Evolutionary conservation across 2,329 filamentous ascomycete genomes (phyloP), one percentile per base, ranked within the genome.

Genomic region (Aspergillus brasiliensis): DNA sequence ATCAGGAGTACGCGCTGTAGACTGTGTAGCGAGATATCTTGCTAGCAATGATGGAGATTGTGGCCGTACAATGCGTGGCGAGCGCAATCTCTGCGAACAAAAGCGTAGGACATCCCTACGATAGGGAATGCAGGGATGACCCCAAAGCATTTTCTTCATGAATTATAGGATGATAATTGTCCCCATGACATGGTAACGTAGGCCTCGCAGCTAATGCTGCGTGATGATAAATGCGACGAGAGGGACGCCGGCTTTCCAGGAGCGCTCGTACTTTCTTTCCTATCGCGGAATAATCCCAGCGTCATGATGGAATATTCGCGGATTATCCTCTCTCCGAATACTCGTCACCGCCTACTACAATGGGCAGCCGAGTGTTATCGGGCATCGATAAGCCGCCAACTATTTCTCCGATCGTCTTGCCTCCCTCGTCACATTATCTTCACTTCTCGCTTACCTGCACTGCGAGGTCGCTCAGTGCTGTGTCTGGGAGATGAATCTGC

Each of bases 101-200:
- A 67, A 69, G 56, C 65, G 69, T 56, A 66, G 58, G 23, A 68
- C 63, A 63, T 68, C 71, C 72, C 71, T 71, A 47, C 67, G 69
- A 67, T 56, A 73, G 67, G 73, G 72, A 61, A 65, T 31, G 64
- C 65, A 69, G 53, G 66, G 67, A 55, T 62, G 62, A 62, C 67
- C 69, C 68, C 67, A 69, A 63, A 70, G 61, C 69, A 71, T 71
- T 27, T 58, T 69, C 60, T 53, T 38, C 62, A 25, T 23, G 27
- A 27, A 38, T 5, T 58, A 47, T 15, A 44, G n/a, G 13, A 27
- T 27, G 8, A n/a, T n/a, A 40, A 28, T 48, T n/a, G 46, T 34
- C 54, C 61, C 58, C 65, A 71, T 61, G 64, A 61, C 67, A 72
- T 71, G 54, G 11, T 65, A 68, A 55, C 40, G 47, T 47, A 25